Percentiles rank a stretch among this genome's conserved stretches.
Conservation (phyloP, 768 basidiomycete genomes). For the Tephrocybe sp. region DNA sequence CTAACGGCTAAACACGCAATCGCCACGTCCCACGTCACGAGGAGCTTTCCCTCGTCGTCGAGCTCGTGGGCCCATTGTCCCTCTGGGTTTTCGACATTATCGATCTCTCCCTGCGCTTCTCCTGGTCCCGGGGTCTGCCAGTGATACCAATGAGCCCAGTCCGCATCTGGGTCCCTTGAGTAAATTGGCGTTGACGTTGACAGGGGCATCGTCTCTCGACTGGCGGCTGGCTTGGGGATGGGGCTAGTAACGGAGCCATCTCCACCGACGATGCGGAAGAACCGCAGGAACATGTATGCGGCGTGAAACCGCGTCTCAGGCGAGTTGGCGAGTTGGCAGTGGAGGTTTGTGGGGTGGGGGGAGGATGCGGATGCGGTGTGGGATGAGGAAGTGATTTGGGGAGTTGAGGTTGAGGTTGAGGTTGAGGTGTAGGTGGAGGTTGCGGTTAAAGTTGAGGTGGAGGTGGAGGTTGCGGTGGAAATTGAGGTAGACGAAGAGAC, state of each 20-base stretch:
- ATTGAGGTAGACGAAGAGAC: neutral
- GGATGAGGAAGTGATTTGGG: neutral
- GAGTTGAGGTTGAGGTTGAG: neutral
- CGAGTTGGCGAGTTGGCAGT: slow-evolving; percentile 51
- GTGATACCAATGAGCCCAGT: no score
- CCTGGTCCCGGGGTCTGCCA: neutral
- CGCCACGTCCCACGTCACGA: slow-evolving; percentile 55
- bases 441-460: neutral
- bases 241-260: neutral
- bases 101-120: neutral
- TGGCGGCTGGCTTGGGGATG: neutral
- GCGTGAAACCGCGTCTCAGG: slow-evolving; percentile 67
- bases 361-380: neutral
- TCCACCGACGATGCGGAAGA: slow-evolving; percentile 40
- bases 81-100: neutral
- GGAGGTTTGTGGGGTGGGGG: slow-evolving; percentile 29
- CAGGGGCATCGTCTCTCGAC: no score
- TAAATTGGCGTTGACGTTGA: no score
- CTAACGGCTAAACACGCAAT: slow-evolving; percentile 58
- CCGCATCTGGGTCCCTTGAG: no score
- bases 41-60: slow-evolving; percentile 25
- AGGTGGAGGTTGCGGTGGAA: neutral
- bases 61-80: slow-evolving; percentile 2
- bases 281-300: slow-evolving; percentile 55
- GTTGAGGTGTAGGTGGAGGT: neutral